A percentile compares a stretch with the other conserved stretches of the same genome.
phyloP scores from a whole-genome alignment of 2,329 filamentous ascomycete species.

The Emericellopsis cladophorae region DNA sequence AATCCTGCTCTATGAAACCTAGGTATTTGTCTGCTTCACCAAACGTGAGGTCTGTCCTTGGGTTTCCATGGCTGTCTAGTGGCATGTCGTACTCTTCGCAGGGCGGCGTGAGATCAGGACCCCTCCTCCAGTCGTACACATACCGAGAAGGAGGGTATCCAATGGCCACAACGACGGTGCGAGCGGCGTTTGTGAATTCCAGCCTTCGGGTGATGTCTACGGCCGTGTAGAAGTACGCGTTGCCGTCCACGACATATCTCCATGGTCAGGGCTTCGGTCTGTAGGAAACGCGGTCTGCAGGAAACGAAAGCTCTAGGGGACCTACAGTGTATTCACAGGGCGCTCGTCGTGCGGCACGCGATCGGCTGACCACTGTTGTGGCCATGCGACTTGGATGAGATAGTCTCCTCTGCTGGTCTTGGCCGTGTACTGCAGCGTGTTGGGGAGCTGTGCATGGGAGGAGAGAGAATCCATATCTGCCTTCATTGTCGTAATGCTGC shows the following conservation, averaged over 20 bases:
- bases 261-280: neutral
- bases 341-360: neutral
- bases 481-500: too few species aligned
- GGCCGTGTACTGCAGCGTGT: neutral
- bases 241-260: slow-evolving; percentile 20
- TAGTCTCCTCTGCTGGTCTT: neutral
- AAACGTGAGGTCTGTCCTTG: slow-evolving; percentile 11
- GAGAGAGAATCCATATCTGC: too few species aligned
- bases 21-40: slow-evolving; percentile 32
- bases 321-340: neutral
- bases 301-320: neutral
- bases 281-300: too few species aligned
- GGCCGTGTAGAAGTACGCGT: slow-evolving; percentile 19
- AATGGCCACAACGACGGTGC: slow-evolving; percentile 17
- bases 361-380: neutral
- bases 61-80: slow-evolving; percentile 10
- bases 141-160: slow-evolving; percentile 15
- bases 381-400: neutral
- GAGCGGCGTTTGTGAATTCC: slow-evolving; percentile 11
- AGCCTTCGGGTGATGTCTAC: slow-evolving; percentile 14
- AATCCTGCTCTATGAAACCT: slow-evolving; percentile 23
- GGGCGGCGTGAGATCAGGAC: slow-evolving; percentile 16
- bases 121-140: slow-evolving; percentile 15
- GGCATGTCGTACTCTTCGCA: slow-evolving; percentile 12
- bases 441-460: too few species aligned